These are phyloP conservation scores for Calocybe cyanea DNA, from an alignment of 768 basidiomycete genomes.

Conservation along the genomic window DNA sequence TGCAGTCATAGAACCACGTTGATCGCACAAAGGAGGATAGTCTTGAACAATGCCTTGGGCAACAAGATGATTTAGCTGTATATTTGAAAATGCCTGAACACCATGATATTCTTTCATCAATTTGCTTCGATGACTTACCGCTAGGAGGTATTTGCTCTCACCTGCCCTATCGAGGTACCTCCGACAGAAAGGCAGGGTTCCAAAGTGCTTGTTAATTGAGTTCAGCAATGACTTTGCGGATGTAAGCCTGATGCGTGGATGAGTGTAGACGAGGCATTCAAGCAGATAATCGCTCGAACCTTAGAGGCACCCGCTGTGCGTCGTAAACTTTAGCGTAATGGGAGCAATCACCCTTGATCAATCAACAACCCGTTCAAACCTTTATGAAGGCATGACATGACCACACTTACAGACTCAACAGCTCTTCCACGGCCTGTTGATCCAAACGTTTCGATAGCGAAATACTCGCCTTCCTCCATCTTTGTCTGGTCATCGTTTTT, in stretches of 20 bases:
- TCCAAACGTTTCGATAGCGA: conserved; percentile 98
- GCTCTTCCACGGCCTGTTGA: conserved; percentile 92
- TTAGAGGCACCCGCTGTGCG: conserved; percentile 68
- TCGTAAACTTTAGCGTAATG: conserved; percentile 81
- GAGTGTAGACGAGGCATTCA: conserved; percentile 8
- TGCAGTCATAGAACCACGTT: conserved; percentile 85
- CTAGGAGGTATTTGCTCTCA: conserved; percentile 90
- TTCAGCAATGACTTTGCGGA: conserved; percentile 84
- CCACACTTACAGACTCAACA: conserved; percentile 62
- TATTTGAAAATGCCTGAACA: conserved; percentile 1
- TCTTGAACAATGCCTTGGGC: conserved; percentile 83
- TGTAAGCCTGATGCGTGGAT: conserved; percentile 49
- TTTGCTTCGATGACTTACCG: conserved; percentile 45
- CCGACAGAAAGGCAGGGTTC: conserved; percentile 92
- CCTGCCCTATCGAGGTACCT: conserved; percentile 91
- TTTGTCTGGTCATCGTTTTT: conserved; percentile 87
- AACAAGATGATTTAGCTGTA: conserved; percentile 85
- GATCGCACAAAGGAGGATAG: conserved; percentile 91
- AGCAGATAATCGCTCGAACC: conserved; percentile 38
- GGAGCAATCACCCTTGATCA: conserved; percentile 78
- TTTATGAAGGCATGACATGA: neutral
- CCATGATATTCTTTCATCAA: neutral
- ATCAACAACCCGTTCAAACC: neutral
- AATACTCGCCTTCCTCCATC: conserved; percentile 99
- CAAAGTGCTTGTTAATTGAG: conserved; percentile 89